Evolutionary conservation across 2,329 filamentous ascomycete species (phyloP).

Genomic region (Epichloe festucae): DNA sequence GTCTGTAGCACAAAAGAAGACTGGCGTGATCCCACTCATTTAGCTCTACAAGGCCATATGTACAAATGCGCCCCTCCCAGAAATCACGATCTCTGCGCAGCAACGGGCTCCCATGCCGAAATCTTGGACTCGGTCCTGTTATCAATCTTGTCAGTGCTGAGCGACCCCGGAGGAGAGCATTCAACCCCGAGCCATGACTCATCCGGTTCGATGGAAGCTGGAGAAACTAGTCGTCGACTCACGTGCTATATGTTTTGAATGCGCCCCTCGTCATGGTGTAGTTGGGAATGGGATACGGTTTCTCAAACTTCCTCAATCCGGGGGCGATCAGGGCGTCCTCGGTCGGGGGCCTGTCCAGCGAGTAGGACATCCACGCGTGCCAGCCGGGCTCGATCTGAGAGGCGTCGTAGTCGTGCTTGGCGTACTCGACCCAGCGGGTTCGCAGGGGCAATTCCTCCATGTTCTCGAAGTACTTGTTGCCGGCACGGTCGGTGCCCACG

Average conservation of each 20-base stretch:
- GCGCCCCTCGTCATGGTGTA: constrained; percentile 64
- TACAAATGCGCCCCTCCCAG: constrained; percentile 13
- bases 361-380: constrained; percentile 96
- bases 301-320: constrained; percentile 62
- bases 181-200: no score
- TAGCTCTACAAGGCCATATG: constrained; percentile 13
- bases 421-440: constrained; percentile 97
- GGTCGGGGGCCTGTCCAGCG: constrained; percentile 73
- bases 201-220: no score
- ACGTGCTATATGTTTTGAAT: constrained; percentile 94
- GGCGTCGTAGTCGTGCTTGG: constrained; percentile 69
- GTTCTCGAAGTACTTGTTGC: constrained; percentile 98
- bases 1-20: background rate
- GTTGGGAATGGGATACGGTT: constrained; percentile 57
- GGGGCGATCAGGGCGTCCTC: constrained; percentile 60
- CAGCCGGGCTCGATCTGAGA: constrained; percentile 88
- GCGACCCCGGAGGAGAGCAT: no score
- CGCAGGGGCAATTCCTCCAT: constrained; percentile 91
- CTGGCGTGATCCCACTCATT: background rate
- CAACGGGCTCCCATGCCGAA: constrained; percentile 37
- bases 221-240: constrained; percentile 27
- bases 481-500: constrained; percentile 75
- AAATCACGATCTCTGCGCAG: constrained; percentile 20
- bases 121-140: constrained; percentile 41
- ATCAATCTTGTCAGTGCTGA: constrained; percentile 9